Conservation (phyloP, 495 filamentous ascomycete genomes). For the Amorphotheca resinae region DNA sequence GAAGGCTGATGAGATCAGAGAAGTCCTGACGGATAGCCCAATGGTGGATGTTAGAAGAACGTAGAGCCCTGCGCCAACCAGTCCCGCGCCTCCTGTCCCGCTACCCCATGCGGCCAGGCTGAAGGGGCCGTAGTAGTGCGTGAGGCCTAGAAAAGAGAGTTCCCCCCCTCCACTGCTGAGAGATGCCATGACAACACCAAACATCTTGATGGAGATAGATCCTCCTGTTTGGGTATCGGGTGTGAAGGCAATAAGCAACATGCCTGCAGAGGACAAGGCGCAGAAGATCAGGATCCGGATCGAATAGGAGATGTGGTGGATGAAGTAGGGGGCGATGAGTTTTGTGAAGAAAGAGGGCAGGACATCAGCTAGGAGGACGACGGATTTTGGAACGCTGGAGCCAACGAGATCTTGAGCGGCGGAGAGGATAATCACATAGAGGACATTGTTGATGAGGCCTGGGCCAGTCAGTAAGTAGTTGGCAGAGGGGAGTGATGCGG, state of each 20-base stretch:
- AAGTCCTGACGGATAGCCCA: constrained; percentile 54
- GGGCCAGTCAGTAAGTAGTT: constrained; percentile 6
- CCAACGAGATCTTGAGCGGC: constrained; percentile 95
- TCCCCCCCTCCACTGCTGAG: constrained; percentile 76
- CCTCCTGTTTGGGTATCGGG: constrained; percentile 47
- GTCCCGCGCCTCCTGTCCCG: constrained; percentile 81
- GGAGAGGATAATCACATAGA: constrained; percentile 93
- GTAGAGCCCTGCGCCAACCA: constrained; percentile 80
- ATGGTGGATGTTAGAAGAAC: constrained; percentile 70
- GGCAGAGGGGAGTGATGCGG: background rate
- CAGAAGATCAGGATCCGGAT: constrained; percentile 63
- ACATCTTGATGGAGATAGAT: constrained; percentile 59
- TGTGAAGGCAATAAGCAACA: constrained; percentile 77
- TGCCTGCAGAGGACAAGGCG: constrained; percentile 58
- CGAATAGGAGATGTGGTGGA: constrained; percentile 72
- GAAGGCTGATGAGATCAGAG: constrained; percentile 61
- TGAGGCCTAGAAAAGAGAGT: constrained; percentile 77
- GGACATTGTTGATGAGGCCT: constrained; percentile 96
- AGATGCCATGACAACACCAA: constrained; percentile 76
- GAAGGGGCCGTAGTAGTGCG: constrained; percentile 86
- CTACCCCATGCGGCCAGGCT: constrained; percentile 87
- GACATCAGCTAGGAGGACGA: constrained; percentile 88
- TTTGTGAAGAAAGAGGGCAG: constrained; percentile 82
- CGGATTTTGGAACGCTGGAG: constrained; percentile 66
- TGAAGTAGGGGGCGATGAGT: constrained; percentile 82